phyloP scores from a whole-genome alignment of 345 rosid species.

The Eutrema heterophyllum region DNA sequence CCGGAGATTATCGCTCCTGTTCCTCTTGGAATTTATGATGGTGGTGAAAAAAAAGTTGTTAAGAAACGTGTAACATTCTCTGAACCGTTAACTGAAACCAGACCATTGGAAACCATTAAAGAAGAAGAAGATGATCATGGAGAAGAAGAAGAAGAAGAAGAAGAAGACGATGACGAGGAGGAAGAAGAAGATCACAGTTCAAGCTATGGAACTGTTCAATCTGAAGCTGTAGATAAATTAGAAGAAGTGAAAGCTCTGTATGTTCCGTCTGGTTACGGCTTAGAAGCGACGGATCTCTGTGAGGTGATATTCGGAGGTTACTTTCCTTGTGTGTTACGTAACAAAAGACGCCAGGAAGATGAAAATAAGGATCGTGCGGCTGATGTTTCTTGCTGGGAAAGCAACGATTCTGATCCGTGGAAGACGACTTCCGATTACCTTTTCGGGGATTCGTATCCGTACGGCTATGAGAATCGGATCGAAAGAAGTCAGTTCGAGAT shows the following conservation, averaged over 20 bases:
- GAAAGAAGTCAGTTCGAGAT: constrained; percentile 19
- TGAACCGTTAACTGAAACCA: constrained; percentile 25
- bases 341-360: constrained; percentile 23
- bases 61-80: constrained; percentile 28
- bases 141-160: not conserved
- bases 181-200: too few species aligned
- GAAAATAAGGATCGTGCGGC: constrained; percentile 15
- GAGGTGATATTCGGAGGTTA: constrained; percentile 73
- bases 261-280: constrained; percentile 65
- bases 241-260: constrained; percentile 35
- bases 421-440: constrained; percentile 59
- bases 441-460: constrained; percentile 64
- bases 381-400: constrained; percentile 22
- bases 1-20: constrained; percentile 33
- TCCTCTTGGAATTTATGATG: constrained; percentile 27
- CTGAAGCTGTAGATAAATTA: not conserved
- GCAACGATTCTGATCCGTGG: constrained; percentile 38
- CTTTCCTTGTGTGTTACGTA: constrained; percentile 59
- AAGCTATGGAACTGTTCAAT: too few species aligned
- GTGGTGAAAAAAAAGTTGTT: constrained; percentile 18
- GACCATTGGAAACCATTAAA: constrained; percentile 11
- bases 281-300: constrained; percentile 76
- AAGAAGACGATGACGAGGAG: rapidly evolving
- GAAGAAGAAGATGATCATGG: constrained; percentile 9
- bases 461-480: constrained; percentile 22